Evolutionary conservation across 78 protist genomes (phyloP), one percentile per base, ranked within the genome.

Genomic region (Emiliania huxleyi): DNA sequence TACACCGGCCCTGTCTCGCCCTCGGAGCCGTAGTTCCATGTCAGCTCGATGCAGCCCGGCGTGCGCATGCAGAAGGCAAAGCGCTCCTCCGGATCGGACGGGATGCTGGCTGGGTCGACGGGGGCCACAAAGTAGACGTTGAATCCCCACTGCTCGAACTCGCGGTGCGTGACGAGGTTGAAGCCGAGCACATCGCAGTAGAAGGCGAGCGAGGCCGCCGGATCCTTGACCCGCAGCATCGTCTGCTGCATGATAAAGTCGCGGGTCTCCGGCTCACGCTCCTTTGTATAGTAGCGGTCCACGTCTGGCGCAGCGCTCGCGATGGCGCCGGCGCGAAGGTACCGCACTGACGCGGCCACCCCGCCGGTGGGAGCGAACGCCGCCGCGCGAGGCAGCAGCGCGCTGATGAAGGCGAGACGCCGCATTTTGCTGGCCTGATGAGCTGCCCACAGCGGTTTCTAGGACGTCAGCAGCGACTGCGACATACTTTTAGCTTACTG

Each of bases 21-120:
- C 91, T 87, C 91, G 19, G 75, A 21, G 73, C 91, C 91, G 42
- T 87, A 29, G 75, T 87, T 87, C 75, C 73, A 52, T 0, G 91
- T 87, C 33, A 87, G 91, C 91, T 87, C 91, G n/a, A 87, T 52
- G 91, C 91, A 87, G 25, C 91, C 91, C 15, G 91, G 91, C 77
- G 91, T 87, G 19, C 19, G 42, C 91, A 87, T 87, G 91, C 91
- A 87, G 21, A 79, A 43, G 26, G 33, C 37, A 2, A 1, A 79
- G 18, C 33, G 48, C 8, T 43, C 87, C 35, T 79, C 87, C 21
- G 48, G 33, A 22, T 15, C 2, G 26, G 1, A 0, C 35, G 87
- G 87, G 35, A 79, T 79, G 23, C 25, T 1, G 38, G 29, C 56
- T 19, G 89, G 56, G 25, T 40, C 89, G 56, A 12, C 26, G 25